phyloP scores from a whole-genome alignment of 352 stramenopile species.

The Phytopythium aichiense region DNA sequence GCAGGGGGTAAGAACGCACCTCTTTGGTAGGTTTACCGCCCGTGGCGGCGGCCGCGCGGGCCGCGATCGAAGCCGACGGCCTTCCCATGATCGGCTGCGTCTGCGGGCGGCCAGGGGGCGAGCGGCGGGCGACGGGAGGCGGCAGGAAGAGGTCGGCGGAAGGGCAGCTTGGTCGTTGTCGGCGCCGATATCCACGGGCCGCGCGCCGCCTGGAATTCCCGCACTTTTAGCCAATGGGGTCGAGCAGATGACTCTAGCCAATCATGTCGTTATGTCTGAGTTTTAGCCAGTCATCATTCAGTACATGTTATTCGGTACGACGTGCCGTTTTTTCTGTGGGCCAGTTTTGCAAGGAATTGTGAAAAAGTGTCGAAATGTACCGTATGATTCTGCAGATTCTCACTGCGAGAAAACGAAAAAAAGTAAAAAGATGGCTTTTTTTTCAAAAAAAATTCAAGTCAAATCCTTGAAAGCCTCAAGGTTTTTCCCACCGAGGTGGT shows the following conservation, averaged over 20 bases:
- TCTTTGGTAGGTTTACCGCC: constrained; percentile 24
- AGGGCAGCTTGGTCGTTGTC: background rate
- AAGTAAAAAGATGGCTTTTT: background rate
- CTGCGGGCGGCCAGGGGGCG: background rate
- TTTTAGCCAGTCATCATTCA: too few relatives aligned
- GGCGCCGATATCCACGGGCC: background rate
- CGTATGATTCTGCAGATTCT: too few relatives aligned
- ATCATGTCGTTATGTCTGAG: background rate
- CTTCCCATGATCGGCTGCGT: background rate
- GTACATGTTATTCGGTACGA: background rate
- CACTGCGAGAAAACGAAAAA: too few relatives aligned
- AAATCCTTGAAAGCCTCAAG: background rate
- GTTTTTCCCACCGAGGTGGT: background rate
- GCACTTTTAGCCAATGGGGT: background rate
- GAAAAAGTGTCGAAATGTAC: too few relatives aligned
- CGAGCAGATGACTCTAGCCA: background rate
- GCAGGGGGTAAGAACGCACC: constrained; percentile 8
- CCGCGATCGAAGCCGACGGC: background rate
- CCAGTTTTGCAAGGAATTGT: too few relatives aligned
- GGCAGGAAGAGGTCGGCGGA: background rate
- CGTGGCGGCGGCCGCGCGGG: constrained; percentile 10
- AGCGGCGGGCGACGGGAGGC: background rate
- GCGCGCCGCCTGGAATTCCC: background rate
- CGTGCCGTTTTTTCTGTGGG: background rate
- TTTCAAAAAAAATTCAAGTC: background rate